A percentile compares a stretch with the other conserved stretches of the same genome.
Evolutionary conservation across 441 rosid species (phyloP).

Genomic region (Corymbia calophylla): DNA sequence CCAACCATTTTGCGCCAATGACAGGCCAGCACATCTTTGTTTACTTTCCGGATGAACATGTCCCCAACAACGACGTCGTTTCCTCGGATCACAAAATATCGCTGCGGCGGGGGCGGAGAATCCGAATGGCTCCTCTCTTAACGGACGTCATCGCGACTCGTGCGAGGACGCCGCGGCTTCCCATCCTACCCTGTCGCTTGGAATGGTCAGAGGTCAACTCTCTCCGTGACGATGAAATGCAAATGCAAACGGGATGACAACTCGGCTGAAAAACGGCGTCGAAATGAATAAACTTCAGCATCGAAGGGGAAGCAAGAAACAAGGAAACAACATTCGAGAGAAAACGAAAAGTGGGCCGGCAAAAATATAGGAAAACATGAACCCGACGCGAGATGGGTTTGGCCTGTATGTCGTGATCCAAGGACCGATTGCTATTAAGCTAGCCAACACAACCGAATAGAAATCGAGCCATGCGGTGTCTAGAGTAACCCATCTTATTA

Average conservation of each 20-base stretch:
- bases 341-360: no score
- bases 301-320: no score
- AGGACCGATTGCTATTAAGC: no score
- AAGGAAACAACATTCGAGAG: no score
- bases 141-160: background rate
- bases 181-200: background rate
- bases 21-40: background rate
- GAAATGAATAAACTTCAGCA: no score
- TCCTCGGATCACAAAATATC: rapidly evolving
- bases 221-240: background rate
- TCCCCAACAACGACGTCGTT: background rate
- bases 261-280: no score
- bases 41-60: background rate
- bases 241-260: background rate
- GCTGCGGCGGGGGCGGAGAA: background rate
- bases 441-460: no score
- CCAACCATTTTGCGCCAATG: background rate
- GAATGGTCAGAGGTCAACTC: background rate
- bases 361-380: no score
- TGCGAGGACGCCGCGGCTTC: background rate
- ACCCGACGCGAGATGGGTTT: no score
- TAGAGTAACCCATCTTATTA: no score
- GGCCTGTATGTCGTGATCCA: no score
- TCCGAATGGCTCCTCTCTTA: background rate
- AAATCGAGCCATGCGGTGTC: no score